Evolutionary conservation across 257 asterid genomes (phyloP).

Genomic region (Nyctanthes arbortristis): DNA sequence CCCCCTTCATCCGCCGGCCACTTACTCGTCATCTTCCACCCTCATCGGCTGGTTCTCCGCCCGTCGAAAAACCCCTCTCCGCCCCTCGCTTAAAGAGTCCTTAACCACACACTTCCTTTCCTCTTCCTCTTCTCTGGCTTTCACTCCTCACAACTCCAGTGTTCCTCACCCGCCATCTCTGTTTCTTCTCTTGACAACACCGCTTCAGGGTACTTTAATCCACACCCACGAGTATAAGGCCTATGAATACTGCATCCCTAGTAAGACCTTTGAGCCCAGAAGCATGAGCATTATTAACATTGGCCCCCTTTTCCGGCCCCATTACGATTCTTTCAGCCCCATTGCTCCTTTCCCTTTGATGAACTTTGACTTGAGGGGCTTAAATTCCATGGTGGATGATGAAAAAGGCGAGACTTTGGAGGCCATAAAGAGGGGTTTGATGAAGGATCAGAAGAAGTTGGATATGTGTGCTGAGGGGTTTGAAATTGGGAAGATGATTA

Average conservation of each 20-base stretch:
- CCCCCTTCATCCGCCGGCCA: constrained; percentile 29
- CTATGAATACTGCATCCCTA: constrained; percentile 44
- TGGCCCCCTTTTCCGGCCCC: constrained; percentile 81
- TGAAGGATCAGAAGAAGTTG: constrained; percentile 60
- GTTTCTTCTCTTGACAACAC: constrained; percentile 78
- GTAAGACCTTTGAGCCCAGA: constrained; percentile 55
- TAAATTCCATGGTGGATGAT: constrained; percentile 68
- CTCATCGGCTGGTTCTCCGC: constrained; percentile 53
- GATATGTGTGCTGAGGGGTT: constrained; percentile 64
- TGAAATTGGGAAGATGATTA: constrained; percentile 56
- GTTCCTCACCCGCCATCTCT: constrained; percentile 59
- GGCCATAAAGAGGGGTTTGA: constrained; percentile 26
- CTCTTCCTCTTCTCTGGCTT: constrained; percentile 40
- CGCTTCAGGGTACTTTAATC: constrained; percentile 67
- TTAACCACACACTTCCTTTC: constrained; percentile 42
- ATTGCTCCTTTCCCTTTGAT: constrained; percentile 62
- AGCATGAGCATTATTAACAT: constrained; percentile 63
- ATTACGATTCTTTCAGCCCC: constrained; percentile 74
- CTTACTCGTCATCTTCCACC: constrained; percentile 22
- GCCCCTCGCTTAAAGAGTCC: constrained; percentile 55
- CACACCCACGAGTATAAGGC: constrained; percentile 89
- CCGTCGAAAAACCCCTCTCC: constrained; percentile 64
- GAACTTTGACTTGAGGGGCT: constrained; percentile 48
- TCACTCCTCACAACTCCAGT: constrained; percentile 47
- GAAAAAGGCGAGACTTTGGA: constrained; percentile 35